phyloP scores from a whole-genome alignment of 371 early-diverging fungal species.

The Zancudomyces culisetae region DNA sequence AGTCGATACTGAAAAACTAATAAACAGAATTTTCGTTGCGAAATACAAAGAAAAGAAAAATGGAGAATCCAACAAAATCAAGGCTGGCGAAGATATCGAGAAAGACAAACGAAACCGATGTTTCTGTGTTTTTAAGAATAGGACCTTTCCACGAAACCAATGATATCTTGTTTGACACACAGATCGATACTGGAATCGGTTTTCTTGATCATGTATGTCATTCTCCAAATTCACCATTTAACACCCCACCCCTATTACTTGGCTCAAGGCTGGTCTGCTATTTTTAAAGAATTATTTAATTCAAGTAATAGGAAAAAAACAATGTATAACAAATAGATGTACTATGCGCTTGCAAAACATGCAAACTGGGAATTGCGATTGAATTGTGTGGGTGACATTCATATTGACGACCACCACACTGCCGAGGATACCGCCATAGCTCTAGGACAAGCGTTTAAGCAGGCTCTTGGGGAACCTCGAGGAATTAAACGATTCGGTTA shows the following conservation, averaged over 20 bases:
- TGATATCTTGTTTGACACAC: slow-evolving; percentile 43
- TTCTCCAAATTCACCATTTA: background rate
- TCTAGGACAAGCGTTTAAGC: slow-evolving; percentile 77
- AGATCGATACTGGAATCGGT: slow-evolving; percentile 81
- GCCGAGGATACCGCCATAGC: slow-evolving; percentile 91
- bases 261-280: too few species aligned
- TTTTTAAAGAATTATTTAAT: too few species aligned
- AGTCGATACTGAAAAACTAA: too few species aligned
- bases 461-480: slow-evolving; percentile 71
- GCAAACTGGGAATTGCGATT: slow-evolving; percentile 66
- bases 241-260: too few species aligned
- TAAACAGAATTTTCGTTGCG: too few species aligned
- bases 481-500: slow-evolving; percentile 89
- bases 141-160: slow-evolving; percentile 23
- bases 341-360: slow-evolving; percentile 90
- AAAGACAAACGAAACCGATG: slow-evolving; percentile 89
- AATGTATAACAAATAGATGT: slow-evolving; percentile 31
- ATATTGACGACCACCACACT: slow-evolving; percentile 95
- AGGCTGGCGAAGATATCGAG: slow-evolving; percentile 47
- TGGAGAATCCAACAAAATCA: slow-evolving; percentile 3
- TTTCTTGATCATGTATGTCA: slow-evolving; percentile 67
- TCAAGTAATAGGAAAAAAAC: background rate
- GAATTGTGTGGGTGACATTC: slow-evolving; percentile 71
- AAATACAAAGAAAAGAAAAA: too few species aligned
- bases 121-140: slow-evolving; percentile 35